These are phyloP conservation scores for Lachnellula occidentalis DNA, from an alignment of 2,329 filamentous ascomycete genomes.

Conservation along the genomic window DNA sequence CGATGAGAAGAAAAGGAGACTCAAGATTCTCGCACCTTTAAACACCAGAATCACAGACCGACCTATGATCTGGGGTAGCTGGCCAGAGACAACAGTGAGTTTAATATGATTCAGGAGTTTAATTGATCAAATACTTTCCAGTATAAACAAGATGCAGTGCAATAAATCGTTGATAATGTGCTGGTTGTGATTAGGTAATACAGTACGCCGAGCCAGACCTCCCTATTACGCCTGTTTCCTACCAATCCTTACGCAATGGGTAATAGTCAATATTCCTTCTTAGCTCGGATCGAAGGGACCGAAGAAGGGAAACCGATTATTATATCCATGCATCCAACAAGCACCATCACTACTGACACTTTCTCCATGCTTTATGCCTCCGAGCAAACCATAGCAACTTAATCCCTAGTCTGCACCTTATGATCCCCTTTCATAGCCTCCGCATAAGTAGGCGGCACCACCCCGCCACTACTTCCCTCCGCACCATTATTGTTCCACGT, in stretches of 20 bases:
- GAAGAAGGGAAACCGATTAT: too few relatives aligned
- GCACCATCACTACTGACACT: neutral
- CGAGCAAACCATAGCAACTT: neutral
- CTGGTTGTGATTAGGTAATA: neutral
- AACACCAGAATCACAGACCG: slow-evolving; percentile 73
- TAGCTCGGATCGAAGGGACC: too few relatives aligned
- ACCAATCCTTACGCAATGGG: neutral
- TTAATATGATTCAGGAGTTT: slow-evolving; percentile 19
- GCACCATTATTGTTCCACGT: slow-evolving; percentile 31
- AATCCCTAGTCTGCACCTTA: slow-evolving; percentile 65
- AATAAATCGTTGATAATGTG: neutral
- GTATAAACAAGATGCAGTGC: too few relatives aligned
- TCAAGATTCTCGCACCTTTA: slow-evolving; percentile 78
- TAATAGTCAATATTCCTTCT: too few relatives aligned
- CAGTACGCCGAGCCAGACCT: neutral
- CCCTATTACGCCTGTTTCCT: neutral
- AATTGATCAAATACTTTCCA: neutral
- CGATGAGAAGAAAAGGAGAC: slow-evolving; percentile 73
- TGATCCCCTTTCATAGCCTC: slow-evolving; percentile 86
- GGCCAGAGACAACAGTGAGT: slow-evolving; percentile 73
- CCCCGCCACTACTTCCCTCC: slow-evolving; percentile 35
- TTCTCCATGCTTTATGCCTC: neutral
- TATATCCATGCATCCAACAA: neutral
- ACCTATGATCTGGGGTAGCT: slow-evolving; percentile 77
- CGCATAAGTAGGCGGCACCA: slow-evolving; percentile 76